Evolutionary conservation across 768 basidiomycete genomes (phyloP), one percentile per base, ranked within the genome.

Genomic region (Sistotremastrum suecicum): DNA sequence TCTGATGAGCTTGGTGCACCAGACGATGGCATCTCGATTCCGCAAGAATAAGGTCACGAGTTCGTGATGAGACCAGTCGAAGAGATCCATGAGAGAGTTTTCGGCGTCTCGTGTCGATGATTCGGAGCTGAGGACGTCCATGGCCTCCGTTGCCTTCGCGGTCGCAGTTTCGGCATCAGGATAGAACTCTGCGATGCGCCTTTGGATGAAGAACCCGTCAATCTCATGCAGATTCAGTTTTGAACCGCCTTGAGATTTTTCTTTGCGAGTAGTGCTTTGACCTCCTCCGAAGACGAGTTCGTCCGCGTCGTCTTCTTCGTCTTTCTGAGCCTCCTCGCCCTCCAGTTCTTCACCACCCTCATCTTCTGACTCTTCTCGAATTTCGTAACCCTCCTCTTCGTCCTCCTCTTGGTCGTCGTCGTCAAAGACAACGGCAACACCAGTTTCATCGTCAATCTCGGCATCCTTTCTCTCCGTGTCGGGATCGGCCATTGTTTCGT

Each of bases 171-270:
- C 83, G 2, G 95, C 87, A 58, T 99, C 95, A 4, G 92, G 75
- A 57, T 95, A 97, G 9, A 90, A 72, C 57, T 88, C 80, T 0
- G 86, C 77, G 43, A 98, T 80, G 48, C 94, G 84, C 1, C 92
- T 82, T 58, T 99, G 95, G 0, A 99, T 88, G 92, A 92, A 99
- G 77, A 98, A 98, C 30, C 78, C 94, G 60, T 99, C 94, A 56
- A 99, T 80, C 43, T 80, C 73, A 50, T 95, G 89, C 37, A 98
- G 81, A 44, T 78, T 66, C 54, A 88, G 86, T 54, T 80, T 79
- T 62, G 86, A 80, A 39, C 66, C 68, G 55, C 78, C 78, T 45
- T 69, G 58, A 50, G 71, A 70, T 44, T 70, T 71, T 20, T 66
- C 62, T 33, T 64, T 60, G 38, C 58, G 57, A 45, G 62, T 66